phyloP scores from a whole-genome alignment of 2,329 filamentous ascomycete genomes.

The Ophiocordyceps camponoti-floridani region DNA sequence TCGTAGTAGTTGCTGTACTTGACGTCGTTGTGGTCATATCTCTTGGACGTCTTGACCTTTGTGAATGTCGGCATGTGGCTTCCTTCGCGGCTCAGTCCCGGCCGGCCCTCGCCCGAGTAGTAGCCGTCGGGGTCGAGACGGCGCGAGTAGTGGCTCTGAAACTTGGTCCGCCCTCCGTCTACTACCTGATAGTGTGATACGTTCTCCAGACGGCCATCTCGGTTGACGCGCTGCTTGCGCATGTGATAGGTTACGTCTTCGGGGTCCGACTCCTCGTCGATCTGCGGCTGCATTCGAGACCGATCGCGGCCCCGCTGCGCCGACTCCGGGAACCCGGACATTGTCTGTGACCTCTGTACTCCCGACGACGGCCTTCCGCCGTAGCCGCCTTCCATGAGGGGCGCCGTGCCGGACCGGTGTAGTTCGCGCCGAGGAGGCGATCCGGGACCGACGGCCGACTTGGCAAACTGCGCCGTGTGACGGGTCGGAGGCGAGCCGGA shows the following conservation, averaged over 20 bases:
- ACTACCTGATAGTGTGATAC: constrained; percentile 14
- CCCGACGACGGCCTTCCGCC: constrained; percentile 10
- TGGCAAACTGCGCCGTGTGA: constrained; percentile 9
- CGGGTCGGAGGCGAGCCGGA: constrained; percentile 13
- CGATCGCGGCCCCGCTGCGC: constrained; percentile 17
- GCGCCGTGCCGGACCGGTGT: constrained; percentile 17
- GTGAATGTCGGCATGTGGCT: constrained; percentile 10
- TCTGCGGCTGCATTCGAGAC: constrained; percentile 18
- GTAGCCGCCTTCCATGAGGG: constrained; percentile 9
- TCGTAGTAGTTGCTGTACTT: constrained; percentile 12
- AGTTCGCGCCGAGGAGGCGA: constrained; percentile 16
- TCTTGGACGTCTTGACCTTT: constrained; percentile 18
- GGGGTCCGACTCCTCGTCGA: constrained; percentile 14
- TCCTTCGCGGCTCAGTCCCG: constrained; percentile 13
- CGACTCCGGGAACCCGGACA: constrained; percentile 8
- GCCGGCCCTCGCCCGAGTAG: constrained; percentile 6
- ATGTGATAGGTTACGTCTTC: constrained; percentile 10
- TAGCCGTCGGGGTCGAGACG: constrained; percentile 11
- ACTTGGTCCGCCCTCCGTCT: constrained; percentile 10
- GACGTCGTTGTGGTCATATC: constrained; percentile 13
- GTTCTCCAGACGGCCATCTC: constrained; percentile 5
- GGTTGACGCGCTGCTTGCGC: too few relatives aligned
- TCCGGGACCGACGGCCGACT: constrained; percentile 7
- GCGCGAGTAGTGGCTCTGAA: constrained; percentile 11
- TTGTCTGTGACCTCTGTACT: constrained; percentile 16